Evolutionary conservation across 768 basidiomycete genomes (phyloP), one percentile per base, ranked within the genome.

Genomic region (Tricholoma saponaceum): DNA sequence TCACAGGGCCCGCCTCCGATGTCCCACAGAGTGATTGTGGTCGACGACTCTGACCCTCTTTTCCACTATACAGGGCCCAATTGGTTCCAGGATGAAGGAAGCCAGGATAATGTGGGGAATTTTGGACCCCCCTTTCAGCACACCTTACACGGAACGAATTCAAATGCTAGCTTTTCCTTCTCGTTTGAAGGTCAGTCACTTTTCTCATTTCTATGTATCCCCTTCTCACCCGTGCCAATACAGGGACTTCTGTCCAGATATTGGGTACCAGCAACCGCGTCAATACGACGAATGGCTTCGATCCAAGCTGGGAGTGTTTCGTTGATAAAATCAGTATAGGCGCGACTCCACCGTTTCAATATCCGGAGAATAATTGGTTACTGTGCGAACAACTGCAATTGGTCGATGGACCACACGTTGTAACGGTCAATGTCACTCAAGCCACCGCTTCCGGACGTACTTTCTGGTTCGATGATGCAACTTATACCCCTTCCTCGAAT

Each of bases 241-340:
- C 28, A 53, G 52, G 52, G 10, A 53, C 22, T 16, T 53, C 52
- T 39, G 28, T 53, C 41, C 52, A 53, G 23, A 41, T 53, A 28
- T 5, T 30, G 13, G 52, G 52, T 14, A 53, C 52, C 16, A 53
- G 20, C 7, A 53, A 39, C 23, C 35, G 35, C 33, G 52, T 22
- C 16, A 53, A 41, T n/a, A 39, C 20, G 3, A n/a, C 52, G 6
- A 41, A 5, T 14, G 52, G 52, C 2, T 47, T 67, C 4, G 66
- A 67, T 51, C 67, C 67, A 13, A 54, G 26, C 1, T 67, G 65
- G 66, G 60, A 64, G 18, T 53, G 52, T 23, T 39, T 28, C 66
- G 66, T 60, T 64, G 68, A 71, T 59, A 57, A 63, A 16, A 60
- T 63, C 39, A 62, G 60, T 55, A 68, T 67, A 26, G 62, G 64